Conservation (phyloP, 371 early-diverging fungal genomes). For the Synchytrium microbalum region DNA sequence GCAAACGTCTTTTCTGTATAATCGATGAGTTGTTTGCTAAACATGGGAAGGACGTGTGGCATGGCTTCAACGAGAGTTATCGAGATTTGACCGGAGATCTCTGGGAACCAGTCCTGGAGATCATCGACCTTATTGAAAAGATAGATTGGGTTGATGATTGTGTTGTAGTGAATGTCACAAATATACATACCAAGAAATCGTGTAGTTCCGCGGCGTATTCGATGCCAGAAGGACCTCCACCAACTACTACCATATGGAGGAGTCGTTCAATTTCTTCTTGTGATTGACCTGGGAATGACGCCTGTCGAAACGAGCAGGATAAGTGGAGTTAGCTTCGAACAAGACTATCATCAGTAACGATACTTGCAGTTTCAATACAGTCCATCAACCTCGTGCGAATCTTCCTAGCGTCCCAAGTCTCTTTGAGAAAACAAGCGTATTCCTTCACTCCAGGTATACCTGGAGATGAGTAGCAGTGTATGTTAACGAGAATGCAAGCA, state of each 20-base stretch:
- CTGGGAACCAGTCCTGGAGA: conserved; percentile 66
- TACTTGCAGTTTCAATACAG: conserved; percentile 83
- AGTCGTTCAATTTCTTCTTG: conserved; percentile 75
- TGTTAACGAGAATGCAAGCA: too few species aligned
- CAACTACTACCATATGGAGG: conserved; percentile 91
- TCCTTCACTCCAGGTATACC: conserved; percentile 48
- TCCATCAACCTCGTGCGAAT: conserved; percentile 81
- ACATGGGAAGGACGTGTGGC: conserved; percentile 62
- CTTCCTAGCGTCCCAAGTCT: conserved; percentile 48
- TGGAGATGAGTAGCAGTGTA: too few species aligned
- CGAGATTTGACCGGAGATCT: conserved; percentile 65
- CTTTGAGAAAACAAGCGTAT: conserved; percentile 77
- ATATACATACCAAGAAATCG: conserved; percentile 79
- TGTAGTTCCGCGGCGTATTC: conserved; percentile 92
- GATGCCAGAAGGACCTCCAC: conserved; percentile 93
- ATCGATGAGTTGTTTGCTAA: conserved; percentile 78
- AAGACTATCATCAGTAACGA: conserved; percentile 2
- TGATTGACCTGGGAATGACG: conserved; percentile 71
- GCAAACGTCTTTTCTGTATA: conserved; percentile 84
- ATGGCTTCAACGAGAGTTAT: conserved; percentile 86
- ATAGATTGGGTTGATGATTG: not conserved
- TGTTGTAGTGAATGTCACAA: conserved; percentile 56
- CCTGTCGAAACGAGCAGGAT: too few species aligned
- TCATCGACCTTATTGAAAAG: not conserved
- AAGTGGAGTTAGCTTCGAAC: not conserved